Conservation (phyloP, 2,329 filamentous ascomycete species). For the Trichophyton rubrum region DNA sequence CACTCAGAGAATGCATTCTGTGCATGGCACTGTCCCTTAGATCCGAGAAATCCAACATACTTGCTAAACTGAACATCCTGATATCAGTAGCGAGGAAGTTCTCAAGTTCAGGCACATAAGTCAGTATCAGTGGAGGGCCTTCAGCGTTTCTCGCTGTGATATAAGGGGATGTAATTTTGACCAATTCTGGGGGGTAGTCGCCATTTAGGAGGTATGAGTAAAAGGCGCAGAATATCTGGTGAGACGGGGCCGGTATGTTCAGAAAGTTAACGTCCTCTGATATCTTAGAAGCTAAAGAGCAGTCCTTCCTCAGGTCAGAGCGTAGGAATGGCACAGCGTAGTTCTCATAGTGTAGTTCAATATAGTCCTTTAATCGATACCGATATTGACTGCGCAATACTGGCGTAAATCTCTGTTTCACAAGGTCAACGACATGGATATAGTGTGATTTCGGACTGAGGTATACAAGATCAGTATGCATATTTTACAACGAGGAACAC, state of each 20-base stretch:
- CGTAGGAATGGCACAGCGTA: constrained; percentile 10
- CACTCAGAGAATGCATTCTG: constrained; percentile 9
- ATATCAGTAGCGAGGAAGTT: constrained; percentile 11
- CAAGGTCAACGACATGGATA: constrained; percentile 9
- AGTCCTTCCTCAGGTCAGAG: constrained; percentile 6
- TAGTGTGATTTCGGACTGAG: constrained; percentile 12
- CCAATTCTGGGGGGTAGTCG: constrained; percentile 11
- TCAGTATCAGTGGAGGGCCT: constrained; percentile 10
- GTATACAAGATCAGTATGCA: neutral
- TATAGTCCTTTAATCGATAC: constrained; percentile 4
- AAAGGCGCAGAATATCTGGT: constrained; percentile 10
- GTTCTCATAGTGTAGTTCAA: constrained; percentile 11
- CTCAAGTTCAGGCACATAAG: constrained; percentile 2
- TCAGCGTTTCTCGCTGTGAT: neutral
- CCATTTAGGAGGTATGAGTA: constrained; percentile 11
- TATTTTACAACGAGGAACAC: neutral
- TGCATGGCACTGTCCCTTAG: constrained; percentile 9
- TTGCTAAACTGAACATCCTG: constrained; percentile 12
- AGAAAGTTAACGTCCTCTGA: constrained; percentile 1
- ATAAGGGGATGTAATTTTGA: constrained; percentile 7
- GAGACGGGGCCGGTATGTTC: constrained; percentile 6
- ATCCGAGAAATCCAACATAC: constrained; percentile 10
- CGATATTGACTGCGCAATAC: constrained; percentile 10
- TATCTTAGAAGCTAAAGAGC: constrained; percentile 4
- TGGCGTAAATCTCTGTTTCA: constrained; percentile 7